Evolutionary conservation across 352 stramenopile species (phyloP).

Genomic region (Globisporangium spinosum): DNA sequence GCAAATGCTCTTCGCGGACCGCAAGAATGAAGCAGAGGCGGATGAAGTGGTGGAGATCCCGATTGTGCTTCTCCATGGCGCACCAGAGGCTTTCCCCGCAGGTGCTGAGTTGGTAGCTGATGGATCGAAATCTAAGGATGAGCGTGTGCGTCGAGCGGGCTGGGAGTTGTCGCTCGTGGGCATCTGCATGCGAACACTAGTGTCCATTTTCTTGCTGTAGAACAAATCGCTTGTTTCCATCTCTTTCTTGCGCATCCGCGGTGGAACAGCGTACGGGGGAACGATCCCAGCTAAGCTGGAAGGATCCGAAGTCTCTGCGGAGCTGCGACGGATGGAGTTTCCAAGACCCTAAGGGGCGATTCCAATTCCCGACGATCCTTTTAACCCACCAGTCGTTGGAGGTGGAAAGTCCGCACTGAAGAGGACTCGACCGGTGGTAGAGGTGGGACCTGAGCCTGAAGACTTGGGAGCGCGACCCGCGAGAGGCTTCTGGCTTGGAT

Average conservation of each 20-base stretch:
- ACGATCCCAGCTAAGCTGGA: slow-evolving; percentile 1
- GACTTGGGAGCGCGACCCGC: slow-evolving; percentile 14
- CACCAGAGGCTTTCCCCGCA: not conserved
- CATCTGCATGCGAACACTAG: slow-evolving; percentile 21
- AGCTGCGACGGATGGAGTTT: slow-evolving; percentile 10
- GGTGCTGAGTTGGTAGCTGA: slow-evolving; percentile 1
- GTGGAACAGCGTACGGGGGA: slow-evolving; percentile 42
- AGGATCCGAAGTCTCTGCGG: slow-evolving; percentile 4
- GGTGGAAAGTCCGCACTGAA: slow-evolving; percentile 19
- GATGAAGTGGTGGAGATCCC: not conserved
- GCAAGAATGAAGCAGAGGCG: slow-evolving; percentile 17
- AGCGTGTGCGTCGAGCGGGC: slow-evolving; percentile 28
- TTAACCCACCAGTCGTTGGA: not conserved
- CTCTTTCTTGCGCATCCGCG: slow-evolving; percentile 34
- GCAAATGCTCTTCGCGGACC: slow-evolving; percentile 25
- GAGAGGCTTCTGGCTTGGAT: slow-evolving; percentile 16
- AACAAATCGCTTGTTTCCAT: slow-evolving; percentile 41
- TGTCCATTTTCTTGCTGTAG: slow-evolving; percentile 40
- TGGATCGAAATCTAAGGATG: slow-evolving; percentile 29
- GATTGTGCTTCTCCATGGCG: slow-evolving; percentile 11
- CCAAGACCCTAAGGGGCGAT: slow-evolving; percentile 7
- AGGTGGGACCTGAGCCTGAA: not conserved
- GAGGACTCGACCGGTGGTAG: slow-evolving; percentile 2
- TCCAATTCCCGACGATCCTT: not conserved
- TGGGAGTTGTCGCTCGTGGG: slow-evolving; percentile 21